Base-by-base conservation (phyloP, 192 early-diverging fungal species). In the Lobosporangium transversale region DNA sequence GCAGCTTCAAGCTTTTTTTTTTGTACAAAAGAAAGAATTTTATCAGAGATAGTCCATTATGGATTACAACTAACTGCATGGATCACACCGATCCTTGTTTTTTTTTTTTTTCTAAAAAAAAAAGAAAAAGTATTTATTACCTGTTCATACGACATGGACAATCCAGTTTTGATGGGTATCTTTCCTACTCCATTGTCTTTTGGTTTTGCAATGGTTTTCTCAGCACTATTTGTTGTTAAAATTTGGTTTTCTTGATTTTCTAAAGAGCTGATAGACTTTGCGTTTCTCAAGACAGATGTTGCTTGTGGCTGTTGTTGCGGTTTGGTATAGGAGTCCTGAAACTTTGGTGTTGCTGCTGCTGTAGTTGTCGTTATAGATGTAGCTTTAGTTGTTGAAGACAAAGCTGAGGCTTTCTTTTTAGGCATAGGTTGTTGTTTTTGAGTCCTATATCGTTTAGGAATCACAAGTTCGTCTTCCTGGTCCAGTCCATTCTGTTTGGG, bases 1-100 rank as follows among this genome's bases (percentile, higher is more conserved):
- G 73, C 73, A 11, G 40, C 36, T 4, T 23, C 30, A 23, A 67
- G 37, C 73, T 76, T n/a, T n/a, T n/a, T n/a, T n/a, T n/a, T n/a
- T n/a, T n/a, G n/a, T n/a, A n/a, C n/a, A n/a, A 48, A 20, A 37
- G 26, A 17, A 8, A 14, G 10, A 52, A 4, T 32, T 8, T 1
- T 18, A 32, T 43, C 2, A 21, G 14, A 10, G 37, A 40, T 40
- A 40, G 37, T 40, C 14, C 7, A 14, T 40, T 10, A 14, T 40
- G 14, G 37, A n/a, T n/a, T n/a, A n/a, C n/a, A n/a, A n/a, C n/a
- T n/a, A n/a, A n/a, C n/a, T n/a, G n/a, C n/a, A n/a, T n/a, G n/a
- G n/a, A n/a, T n/a, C n/a, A n/a, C n/a, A n/a, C n/a, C n/a, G n/a
- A n/a, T n/a, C 37, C 7, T 14, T 40, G 8, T 14, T 40, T 14